Base-by-base conservation (phyloP, 164 flowering plant species). In the Macadamia tetraphylla region DNA sequence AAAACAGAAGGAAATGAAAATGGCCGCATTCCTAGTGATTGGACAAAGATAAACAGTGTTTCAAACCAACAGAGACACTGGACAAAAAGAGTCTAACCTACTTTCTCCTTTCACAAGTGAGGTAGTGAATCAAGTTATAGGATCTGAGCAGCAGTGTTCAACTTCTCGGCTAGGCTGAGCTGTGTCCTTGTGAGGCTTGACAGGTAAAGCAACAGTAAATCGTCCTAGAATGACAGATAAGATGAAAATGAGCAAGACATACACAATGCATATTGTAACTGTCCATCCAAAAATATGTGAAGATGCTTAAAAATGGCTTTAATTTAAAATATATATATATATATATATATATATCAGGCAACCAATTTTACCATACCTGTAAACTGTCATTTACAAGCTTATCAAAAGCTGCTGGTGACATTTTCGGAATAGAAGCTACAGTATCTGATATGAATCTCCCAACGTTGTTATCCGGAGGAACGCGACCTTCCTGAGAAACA, bases 131-230 rank as follows among this genome's bases (percentile, higher is more conserved):
- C 2, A 18, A 67, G 66, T 83, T 80, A 92, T 74, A 89, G 77
- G 63, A 91, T 73, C 78, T 91, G 98, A 63, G 97, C 94, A 69
- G 97, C 97, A n/a, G 98, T 91, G 75, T 90, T 94, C 87, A 94
- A 76, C 78, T 92, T 94, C 74, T 94, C 98, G n/a, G 99, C 99
- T 61, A 90, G 55, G 73, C 86, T 77, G 52, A 94, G 91, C 65
- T 92, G 99, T 46, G 98, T 92, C 83, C 96, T 86, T 55, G 92
- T 88, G 67, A 94, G 83, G 84, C 97, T 94, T 15, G 97, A 86
- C 78, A 94, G 77, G 71, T 90, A 90, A 0, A 92, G 84, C 72
- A 88, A 69, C 11, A 94, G 81, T 66, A 89, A 76, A 70, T 89
- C 89, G 67, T 92, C 99, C 99, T 92, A 40, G 69, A 52, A 61